A percentile compares a stretch with the other conserved stretches of the same genome.
These are phyloP conservation scores for Citrus reticulata DNA, from an alignment of 345 rosid genomes.

Conservation along the genomic window DNA sequence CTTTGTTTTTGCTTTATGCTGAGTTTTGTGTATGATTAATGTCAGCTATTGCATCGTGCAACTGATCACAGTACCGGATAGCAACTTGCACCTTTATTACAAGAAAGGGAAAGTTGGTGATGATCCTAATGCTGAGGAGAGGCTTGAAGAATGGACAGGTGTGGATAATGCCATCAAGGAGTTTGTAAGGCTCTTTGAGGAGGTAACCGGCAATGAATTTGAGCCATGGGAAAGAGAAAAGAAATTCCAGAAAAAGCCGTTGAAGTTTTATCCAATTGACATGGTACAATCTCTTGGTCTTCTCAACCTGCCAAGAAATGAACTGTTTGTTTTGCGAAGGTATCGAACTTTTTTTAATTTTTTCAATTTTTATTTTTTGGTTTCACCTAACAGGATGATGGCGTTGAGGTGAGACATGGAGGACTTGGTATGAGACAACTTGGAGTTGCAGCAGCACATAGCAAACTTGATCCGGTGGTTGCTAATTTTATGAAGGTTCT, in stretches of 20 bases:
- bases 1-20: not conserved
- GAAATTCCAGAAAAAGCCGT: constrained; percentile 62
- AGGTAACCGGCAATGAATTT: constrained; percentile 72
- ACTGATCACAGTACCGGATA: constrained; percentile 50
- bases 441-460: constrained; percentile 54
- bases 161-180: constrained; percentile 55
- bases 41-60: constrained; percentile 69
- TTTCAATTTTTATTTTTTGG: not conserved
- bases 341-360: no score
- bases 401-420: constrained; percentile 69
- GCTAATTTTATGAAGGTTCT: constrained; percentile 59
- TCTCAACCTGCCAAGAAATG: not conserved
- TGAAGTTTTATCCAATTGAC: constrained; percentile 60
- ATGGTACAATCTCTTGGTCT: constrained; percentile 41
- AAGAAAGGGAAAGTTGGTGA: constrained; percentile 75
- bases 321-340: not conserved
- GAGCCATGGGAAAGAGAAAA: constrained; percentile 84
- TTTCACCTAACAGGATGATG: constrained; percentile 46
- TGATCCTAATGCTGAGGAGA: constrained; percentile 56
- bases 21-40: not conserved
- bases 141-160: constrained; percentile 69
- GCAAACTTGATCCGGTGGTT: constrained; percentile 65
- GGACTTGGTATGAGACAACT: constrained; percentile 71
- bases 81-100: constrained; percentile 57
- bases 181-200: constrained; percentile 62